phyloP scores from a whole-genome alignment of 805 yeast species.

The Tetrapisispora arboricola region DNA sequence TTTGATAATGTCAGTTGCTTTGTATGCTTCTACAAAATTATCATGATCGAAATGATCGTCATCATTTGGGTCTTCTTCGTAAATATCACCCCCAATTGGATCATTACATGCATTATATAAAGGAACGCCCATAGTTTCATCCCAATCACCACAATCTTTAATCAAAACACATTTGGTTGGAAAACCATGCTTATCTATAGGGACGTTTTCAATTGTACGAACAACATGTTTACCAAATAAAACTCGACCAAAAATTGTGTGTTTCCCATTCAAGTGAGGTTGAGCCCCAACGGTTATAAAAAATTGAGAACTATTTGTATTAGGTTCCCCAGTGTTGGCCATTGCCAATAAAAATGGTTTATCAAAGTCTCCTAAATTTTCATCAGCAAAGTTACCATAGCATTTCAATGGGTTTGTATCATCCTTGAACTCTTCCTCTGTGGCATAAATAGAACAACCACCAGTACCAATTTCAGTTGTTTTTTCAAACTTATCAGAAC shows the following conservation, averaged over 20 bases:
- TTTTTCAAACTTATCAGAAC: slow-evolving; percentile 22
- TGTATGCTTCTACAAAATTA: slow-evolving; percentile 40
- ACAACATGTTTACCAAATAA: slow-evolving; percentile 57
- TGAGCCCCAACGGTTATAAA: slow-evolving; percentile 60
- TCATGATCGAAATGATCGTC: slow-evolving; percentile 50
- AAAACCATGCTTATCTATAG: slow-evolving; percentile 36
- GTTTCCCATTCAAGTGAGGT: slow-evolving; percentile 68
- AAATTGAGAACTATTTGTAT: slow-evolving; percentile 55
- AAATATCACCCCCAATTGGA: slow-evolving; percentile 55
- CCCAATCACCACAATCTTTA: slow-evolving; percentile 55
- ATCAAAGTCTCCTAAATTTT: slow-evolving; percentile 37
- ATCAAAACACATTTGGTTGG: slow-evolving; percentile 38
- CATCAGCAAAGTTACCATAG: slow-evolving; percentile 42
- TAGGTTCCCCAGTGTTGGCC: slow-evolving; percentile 45
- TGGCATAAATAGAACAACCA: slow-evolving; percentile 37
- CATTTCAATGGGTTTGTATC: slow-evolving; percentile 12
- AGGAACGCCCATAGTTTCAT: slow-evolving; percentile 42
- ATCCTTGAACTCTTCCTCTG: slow-evolving; percentile 13
- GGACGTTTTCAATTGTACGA: slow-evolving; percentile 49
- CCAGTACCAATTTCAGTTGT: slow-evolving; percentile 32
- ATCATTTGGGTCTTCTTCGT: slow-evolving; percentile 73
- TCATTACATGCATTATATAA: slow-evolving; percentile 53
- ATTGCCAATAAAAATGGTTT: slow-evolving; percentile 47
- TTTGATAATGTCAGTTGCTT: slow-evolving; percentile 47
- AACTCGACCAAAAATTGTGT: slow-evolving; percentile 69